Evolutionary conservation across 2,329 filamentous ascomycete genomes (phyloP), one percentile per base, ranked within the genome.

Genomic region (Phaeoacremonium minimum): DNA sequence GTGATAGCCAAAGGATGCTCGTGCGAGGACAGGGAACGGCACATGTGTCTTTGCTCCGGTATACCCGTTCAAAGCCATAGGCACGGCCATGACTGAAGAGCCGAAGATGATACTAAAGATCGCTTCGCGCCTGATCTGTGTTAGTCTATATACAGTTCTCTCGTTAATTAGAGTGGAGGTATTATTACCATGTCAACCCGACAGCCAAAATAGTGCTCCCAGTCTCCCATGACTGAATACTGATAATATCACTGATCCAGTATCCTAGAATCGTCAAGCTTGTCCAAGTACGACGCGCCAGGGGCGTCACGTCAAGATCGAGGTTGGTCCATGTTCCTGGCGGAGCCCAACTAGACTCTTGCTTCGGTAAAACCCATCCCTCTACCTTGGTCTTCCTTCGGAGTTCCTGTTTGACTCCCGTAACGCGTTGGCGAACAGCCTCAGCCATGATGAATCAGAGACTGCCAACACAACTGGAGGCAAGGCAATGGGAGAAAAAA

Each of bases 181-280:
- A n/a, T n/a, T n/a, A n/a, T n/a, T n/a, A 42, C 40, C 47, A 51
- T 18, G 48, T 50, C 22, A 52, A 28, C 13, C 49, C 49, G 7
- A 50, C 36, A 16, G 47, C 49, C 14, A 52, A 26, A 28, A 52
- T 52, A 22, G 40, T 38, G 30, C 40, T 42, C 18, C 37, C 48
- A 11, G 38, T 43, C 16, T 46, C 44, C 48, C 48, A 51, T 31
- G 44, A 46, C 33, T 52, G 49, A n/a, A 43, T 43, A 14, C 32
- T 44, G 18, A 51, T 41, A 15, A 45, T 42, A 42, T 51, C 48
- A 16, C 41, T 47, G 30, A 50, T 34, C 47, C 48, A 53, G 40
- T 50, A 53, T 9, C 47, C 50, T 6, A 48, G 30, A 11, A 53
- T 41, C 15, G 48, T 50, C 28, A 46, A 41, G 8, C 36, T 35